Percentiles rank a stretch among this genome's conserved stretches.
Evolutionary conservation across 2,329 filamentous ascomycete species (phyloP).

Genomic region (Helotiales sp.): DNA sequence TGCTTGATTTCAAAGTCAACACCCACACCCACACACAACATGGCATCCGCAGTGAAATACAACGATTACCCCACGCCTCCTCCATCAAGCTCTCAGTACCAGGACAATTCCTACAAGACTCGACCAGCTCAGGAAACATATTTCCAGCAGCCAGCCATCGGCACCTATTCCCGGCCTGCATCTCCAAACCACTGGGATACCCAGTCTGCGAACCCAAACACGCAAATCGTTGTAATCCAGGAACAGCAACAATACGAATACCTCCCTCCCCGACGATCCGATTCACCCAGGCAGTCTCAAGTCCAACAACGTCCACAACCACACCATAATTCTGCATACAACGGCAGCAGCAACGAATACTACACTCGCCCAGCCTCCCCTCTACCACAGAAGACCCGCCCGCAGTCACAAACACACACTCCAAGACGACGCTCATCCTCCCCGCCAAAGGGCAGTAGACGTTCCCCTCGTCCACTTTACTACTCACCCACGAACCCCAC

Average conservation of each 20-base stretch:
- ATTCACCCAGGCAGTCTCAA: conserved; percentile 14
- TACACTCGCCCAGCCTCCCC: conserved; percentile 5
- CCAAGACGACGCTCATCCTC: conserved; percentile 3
- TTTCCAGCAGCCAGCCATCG: not conserved
- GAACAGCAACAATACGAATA: conserved; percentile 11
- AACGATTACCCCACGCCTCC: conserved; percentile 28
- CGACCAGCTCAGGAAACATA: conserved; percentile 10
- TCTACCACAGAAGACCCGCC: conserved; percentile 9
- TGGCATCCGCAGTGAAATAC: conserved; percentile 2
- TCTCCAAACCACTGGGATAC: conserved; percentile 14
- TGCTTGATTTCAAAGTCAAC: not conserved
- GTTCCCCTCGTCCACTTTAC: conserved; percentile 27
- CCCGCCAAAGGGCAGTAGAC: conserved; percentile 1
- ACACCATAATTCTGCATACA: not conserved
- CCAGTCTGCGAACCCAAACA: not conserved
- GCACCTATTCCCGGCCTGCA: not conserved
- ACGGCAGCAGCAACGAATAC: conserved; percentile 5
- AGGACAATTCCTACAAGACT: conserved; percentile 10
- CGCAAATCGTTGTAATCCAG: not conserved
- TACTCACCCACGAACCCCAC: conserved; percentile 34
- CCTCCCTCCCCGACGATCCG: conserved; percentile 13
- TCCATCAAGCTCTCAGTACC: conserved; percentile 24
- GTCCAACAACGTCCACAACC: not conserved
- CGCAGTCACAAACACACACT: conserved; percentile 1
- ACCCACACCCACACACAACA: not conserved